Base-by-base conservation (phyloP, 306 rosid genomes). In the Prunus mira region DNA sequence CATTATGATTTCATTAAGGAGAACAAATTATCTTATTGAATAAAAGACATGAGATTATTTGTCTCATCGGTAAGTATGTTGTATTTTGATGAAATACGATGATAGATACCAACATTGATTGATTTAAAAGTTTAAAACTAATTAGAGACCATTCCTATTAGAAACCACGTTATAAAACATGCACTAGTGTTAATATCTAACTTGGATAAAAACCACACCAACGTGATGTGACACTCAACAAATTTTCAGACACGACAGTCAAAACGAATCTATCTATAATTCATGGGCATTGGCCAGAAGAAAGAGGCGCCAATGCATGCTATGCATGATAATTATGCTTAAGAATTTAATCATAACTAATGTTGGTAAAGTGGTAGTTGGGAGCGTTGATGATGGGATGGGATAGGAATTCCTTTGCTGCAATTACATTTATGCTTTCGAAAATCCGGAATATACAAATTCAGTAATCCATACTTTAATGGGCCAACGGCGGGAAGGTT, bases 321-420 rank as follows among this genome's bases (percentile, higher is more conserved):
- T 4, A 13, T 54, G 75, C 51, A 54, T 34, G 65, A 71, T 19
- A 70, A 70, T 71, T 50, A 71, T 71, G 65, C 11, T 71, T 32
- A 20, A 9, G 9, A 49, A 69, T 50, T 11, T 5, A 34, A 13
- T 65, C 69, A 65, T 19, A 65, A n/a, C 38, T 65, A 65, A 13
- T 65, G 45, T 25, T 49, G 32, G 52, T 69, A 69, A 69, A 14
- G 56, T 13, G 52, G 56, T 67, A 15, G 43, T 47, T 69, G 9
- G 73, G 54, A 22, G 34, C n/a, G 27, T 45, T 34, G 69, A 64
- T 60, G 8, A 60, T 60, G 12, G 14, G 20, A 14, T 6, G 9
- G 41, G 9, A 32, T 65, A 67, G 54, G 50, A 45, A 45, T 15
- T 67, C 51, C 18, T 20, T 10, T 67, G 32, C 34, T 6, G 25